Evolutionary conservation across 176 grass and related monocot species (phyloP).

Genomic region (Hordeum marinum): DNA sequence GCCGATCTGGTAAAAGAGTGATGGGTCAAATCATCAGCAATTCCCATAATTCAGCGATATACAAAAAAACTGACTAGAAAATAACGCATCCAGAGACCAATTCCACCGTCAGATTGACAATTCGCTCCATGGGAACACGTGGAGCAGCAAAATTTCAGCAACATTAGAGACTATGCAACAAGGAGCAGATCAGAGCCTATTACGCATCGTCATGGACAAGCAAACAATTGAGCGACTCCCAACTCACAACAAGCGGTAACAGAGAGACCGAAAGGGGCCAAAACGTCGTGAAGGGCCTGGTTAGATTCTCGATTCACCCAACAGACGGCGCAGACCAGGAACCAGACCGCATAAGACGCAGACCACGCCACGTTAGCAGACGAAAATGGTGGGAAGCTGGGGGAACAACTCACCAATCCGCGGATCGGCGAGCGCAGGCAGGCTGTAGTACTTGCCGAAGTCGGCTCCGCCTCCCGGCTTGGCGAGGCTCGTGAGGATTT

Average conservation of each 20-base stretch:
- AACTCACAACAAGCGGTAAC: background rate
- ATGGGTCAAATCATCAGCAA: background rate
- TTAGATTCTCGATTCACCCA: background rate
- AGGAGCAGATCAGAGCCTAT: conserved; percentile 1
- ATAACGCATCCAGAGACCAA: background rate
- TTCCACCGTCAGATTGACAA: background rate
- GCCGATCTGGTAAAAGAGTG: conserved; percentile 46
- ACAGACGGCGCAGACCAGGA: background rate
- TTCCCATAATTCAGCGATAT: background rate
- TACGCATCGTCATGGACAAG: background rate
- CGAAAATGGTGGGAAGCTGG: background rate
- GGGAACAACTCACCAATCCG: conserved; percentile 60
- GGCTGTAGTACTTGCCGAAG: conserved; percentile 94
- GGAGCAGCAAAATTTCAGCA: background rate
- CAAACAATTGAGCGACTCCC: background rate
- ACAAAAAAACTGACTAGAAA: background rate
- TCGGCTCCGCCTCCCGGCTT: conserved; percentile 62
- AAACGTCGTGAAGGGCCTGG: background rate
- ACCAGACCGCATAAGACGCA: background rate
- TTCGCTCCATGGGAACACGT: background rate
- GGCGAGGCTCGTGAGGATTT: conserved; percentile 66
- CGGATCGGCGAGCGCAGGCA: conserved; percentile 74
- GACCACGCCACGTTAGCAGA: background rate
- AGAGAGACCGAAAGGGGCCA: background rate
- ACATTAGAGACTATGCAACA: background rate